Evolutionary conservation across 352 stramenopile species (phyloP).

Genomic region (Peronospora farinosa): DNA sequence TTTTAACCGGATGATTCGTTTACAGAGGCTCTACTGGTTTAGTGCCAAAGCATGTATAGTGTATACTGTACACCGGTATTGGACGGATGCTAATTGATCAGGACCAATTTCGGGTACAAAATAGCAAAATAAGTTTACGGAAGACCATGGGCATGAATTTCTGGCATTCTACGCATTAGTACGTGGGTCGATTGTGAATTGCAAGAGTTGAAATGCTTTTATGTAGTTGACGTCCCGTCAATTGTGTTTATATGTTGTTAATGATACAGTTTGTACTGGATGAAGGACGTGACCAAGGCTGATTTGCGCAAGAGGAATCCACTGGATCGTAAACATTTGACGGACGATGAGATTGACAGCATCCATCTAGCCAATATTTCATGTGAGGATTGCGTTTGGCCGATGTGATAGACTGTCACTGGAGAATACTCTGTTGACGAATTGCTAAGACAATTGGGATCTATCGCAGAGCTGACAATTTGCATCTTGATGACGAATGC

Average conservation of each 20-base stretch:
- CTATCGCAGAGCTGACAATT: slow-evolving; percentile 2
- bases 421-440: background rate
- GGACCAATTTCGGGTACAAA: slow-evolving; percentile 7
- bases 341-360: slow-evolving; percentile 82
- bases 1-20: too few species aligned
- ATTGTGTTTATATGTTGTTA: background rate
- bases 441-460: background rate
- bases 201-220: background rate
- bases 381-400: slow-evolving; percentile 26
- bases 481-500: slow-evolving; percentile 4
- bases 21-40: too few species aligned
- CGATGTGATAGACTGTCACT: background rate
- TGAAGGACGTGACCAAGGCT: slow-evolving; percentile 75
- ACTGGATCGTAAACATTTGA: slow-evolving; percentile 66
- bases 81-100: background rate
- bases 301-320: slow-evolving; percentile 77
- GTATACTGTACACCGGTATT: background rate
- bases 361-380: slow-evolving; percentile 86
- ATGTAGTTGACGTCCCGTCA: background rate
- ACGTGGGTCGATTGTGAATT: slow-evolving; percentile 16
- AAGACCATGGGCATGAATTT: slow-evolving; percentile 80
- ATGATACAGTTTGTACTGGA: slow-evolving; percentile 71
- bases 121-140: background rate
- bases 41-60: background rate
- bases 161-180: slow-evolving; percentile 89